Percentiles rank a stretch among this genome's conserved stretches.
Evolutionary conservation across 1,284 basidiomycete genomes (phyloP).

Genomic region (Coniferiporia weirii): DNA sequence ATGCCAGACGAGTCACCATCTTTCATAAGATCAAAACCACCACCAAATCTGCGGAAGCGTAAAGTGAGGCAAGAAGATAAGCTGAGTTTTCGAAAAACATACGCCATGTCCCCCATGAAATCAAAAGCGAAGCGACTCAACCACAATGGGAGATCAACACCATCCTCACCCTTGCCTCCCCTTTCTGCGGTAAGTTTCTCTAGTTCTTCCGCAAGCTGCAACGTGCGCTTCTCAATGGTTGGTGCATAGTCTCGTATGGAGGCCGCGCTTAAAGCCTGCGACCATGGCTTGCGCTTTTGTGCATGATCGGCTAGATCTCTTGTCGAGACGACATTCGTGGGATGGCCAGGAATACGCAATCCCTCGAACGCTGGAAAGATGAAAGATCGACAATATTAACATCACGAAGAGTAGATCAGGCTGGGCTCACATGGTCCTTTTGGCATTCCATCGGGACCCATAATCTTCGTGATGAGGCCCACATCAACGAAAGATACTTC

Average conservation of each 20-base stretch:
- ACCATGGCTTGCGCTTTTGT: slow-evolving; percentile 37
- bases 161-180: background rate
- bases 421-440: slow-evolving; percentile 27
- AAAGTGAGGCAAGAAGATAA: background rate
- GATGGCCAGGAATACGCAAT: slow-evolving; percentile 11
- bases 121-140: slow-evolving; percentile 32
- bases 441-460: slow-evolving; percentile 30
- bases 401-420: too few relatives aligned
- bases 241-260: slow-evolving; percentile 36
- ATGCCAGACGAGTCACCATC: slow-evolving; percentile 22
- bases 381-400: too few relatives aligned
- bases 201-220: slow-evolving; percentile 32
- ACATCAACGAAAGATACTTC: background rate
- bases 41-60: slow-evolving; percentile 25
- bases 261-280: slow-evolving; percentile 33
- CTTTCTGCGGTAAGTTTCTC: slow-evolving; percentile 13
- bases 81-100: background rate
- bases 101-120: slow-evolving; percentile 36
- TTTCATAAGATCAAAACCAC: slow-evolving; percentile 27
- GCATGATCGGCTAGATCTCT: slow-evolving; percentile 35
- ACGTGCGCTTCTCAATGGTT: slow-evolving; percentile 28
- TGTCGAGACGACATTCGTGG: slow-evolving; percentile 16
- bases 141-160: slow-evolving; percentile 32
- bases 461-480: slow-evolving; percentile 26
- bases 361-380: slow-evolving; percentile 10